Evolutionary conservation across 148 eudicot genomes (phyloP), one percentile per base, ranked within the genome.

Genomic region (Heliamphora exappendiculata): DNA sequence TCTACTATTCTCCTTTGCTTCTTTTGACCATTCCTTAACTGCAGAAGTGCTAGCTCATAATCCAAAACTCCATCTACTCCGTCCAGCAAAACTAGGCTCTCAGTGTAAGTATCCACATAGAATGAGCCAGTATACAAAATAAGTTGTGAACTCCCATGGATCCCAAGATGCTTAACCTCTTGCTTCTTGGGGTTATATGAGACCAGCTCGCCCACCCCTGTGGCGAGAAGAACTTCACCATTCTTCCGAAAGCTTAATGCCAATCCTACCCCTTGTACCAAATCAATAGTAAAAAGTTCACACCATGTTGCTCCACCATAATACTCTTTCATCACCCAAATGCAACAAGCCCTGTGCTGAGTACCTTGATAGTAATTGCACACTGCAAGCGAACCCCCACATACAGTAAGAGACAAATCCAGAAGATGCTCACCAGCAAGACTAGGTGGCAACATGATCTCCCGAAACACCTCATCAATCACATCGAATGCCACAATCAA

Each of bases 401-500:
- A 31, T 12, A 14, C 37, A 28, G 66, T 60, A 31, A 60, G 13
- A 31, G 36, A 60, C 65, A 60, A 29, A 60, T 60, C 19, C 3
- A 60, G 8, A 34, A 60, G 29, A 29, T 59, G 64, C 19, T 59
- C 34, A 59, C 12, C 13, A 60, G 39, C n/a, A 31, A 77, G 33
- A 72, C 45, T 29, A 8, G 39, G 55, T 1, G 89, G 83, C 66
- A 86, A 24, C 44, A 17, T 16, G 29, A 83, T 58, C 72, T 75
- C 86, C 0, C 47, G 58, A 53, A 86, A 86, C 8, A 79, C 75
- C 59, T 86, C 86, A 50, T 69, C 34, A 20, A 50, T 70, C 73
- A 84, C 10, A 71, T 75, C 77, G 58, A 86, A 86, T n/a, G 49
- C 29, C 31, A 79, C 80, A 28, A 83, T 79, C 55, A 79, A 47